Evolutionary conservation across 2,329 filamentous ascomycete genomes (phyloP).

Genomic region (Penicillium sumatraense): DNA sequence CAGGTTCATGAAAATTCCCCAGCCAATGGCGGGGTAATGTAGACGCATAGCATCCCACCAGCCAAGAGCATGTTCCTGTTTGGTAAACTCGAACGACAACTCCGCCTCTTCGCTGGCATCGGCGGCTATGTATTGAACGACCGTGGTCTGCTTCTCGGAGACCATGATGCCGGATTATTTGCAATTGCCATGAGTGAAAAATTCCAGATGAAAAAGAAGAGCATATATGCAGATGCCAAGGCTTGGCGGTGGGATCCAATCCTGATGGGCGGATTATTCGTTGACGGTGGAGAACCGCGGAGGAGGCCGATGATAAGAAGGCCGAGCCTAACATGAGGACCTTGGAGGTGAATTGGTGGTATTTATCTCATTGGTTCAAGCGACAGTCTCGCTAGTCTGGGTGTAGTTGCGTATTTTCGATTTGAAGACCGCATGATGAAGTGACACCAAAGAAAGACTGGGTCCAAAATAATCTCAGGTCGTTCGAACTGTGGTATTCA

Average conservation of each 20-base stretch:
- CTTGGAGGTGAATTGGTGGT: not conserved
- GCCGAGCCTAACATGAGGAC: not conserved
- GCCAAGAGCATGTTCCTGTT: slow-evolving; percentile 27
- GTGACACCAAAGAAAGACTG: no score
- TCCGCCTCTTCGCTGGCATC: slow-evolving; percentile 21
- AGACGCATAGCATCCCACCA: slow-evolving; percentile 30
- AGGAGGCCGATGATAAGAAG: not conserved
- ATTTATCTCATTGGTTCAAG: no score
- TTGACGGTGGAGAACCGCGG: not conserved
- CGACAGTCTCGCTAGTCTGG: no score
- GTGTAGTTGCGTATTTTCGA: no score
- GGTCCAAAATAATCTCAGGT: no score
- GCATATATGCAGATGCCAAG: slow-evolving; percentile 7
- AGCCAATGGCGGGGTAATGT: slow-evolving; percentile 31
- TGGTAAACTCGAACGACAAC: slow-evolving; percentile 26
- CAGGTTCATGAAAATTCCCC: slow-evolving; percentile 34
- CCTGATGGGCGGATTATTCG: not conserved
- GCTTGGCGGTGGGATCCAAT: slow-evolving; percentile 7
- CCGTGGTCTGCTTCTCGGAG: slow-evolving; percentile 10
- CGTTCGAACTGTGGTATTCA: no score
- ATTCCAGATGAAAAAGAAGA: not conserved
- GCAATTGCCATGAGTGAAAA: not conserved
- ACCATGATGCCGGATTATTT: not conserved
- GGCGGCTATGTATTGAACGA: slow-evolving; percentile 24
- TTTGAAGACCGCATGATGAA: no score